These are phyloP conservation scores for Penicillium hesseltinei DNA, from an alignment of 2,329 filamentous ascomycete genomes.

Conservation along the genomic window DNA sequence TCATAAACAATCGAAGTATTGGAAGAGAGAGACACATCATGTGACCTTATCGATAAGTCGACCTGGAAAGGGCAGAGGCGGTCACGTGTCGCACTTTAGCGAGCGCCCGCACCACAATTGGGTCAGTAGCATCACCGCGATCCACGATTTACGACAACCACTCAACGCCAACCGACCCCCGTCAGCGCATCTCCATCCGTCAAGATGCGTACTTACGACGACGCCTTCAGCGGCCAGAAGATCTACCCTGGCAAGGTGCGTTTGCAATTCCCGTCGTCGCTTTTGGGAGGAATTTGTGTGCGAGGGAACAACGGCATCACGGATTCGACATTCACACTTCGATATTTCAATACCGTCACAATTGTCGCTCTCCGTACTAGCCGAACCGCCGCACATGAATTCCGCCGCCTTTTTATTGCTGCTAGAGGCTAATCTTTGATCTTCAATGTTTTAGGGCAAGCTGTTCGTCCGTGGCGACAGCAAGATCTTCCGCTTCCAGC, in stretches of 20 bases:
- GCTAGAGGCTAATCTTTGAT: slow-evolving; percentile 30
- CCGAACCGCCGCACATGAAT: slow-evolving; percentile 10
- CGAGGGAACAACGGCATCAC: slow-evolving; percentile 16
- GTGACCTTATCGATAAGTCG: slow-evolving; percentile 12
- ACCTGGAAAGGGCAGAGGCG: slow-evolving; percentile 38
- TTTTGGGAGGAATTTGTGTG: slow-evolving; percentile 18
- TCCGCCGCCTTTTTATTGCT: background rate
- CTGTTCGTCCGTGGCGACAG: slow-evolving; percentile 99
- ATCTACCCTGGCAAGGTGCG: slow-evolving; percentile 79
- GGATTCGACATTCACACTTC: slow-evolving; percentile 9
- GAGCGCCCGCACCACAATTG: slow-evolving; percentile 46
- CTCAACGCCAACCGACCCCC: slow-evolving; percentile 45
- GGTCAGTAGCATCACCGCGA: slow-evolving; percentile 37
- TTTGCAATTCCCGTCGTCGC: slow-evolving; percentile 26
- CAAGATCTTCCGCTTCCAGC: slow-evolving; percentile 99
- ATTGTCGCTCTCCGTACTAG: slow-evolving; percentile 8
- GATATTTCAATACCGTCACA: slow-evolving; percentile 5
- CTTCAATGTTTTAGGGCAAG: slow-evolving; percentile 72
- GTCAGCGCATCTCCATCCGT: slow-evolving; percentile 49
- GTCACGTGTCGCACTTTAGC: slow-evolving; percentile 48
- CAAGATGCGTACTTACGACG: slow-evolving; percentile 76
- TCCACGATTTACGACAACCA: slow-evolving; percentile 44
- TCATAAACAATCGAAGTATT: background rate
- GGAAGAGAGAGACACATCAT: background rate
- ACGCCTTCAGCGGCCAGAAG: slow-evolving; percentile 73